Conservation (phyloP, 805 yeast species). For the Nakazawaea wyomingensis region DNA sequence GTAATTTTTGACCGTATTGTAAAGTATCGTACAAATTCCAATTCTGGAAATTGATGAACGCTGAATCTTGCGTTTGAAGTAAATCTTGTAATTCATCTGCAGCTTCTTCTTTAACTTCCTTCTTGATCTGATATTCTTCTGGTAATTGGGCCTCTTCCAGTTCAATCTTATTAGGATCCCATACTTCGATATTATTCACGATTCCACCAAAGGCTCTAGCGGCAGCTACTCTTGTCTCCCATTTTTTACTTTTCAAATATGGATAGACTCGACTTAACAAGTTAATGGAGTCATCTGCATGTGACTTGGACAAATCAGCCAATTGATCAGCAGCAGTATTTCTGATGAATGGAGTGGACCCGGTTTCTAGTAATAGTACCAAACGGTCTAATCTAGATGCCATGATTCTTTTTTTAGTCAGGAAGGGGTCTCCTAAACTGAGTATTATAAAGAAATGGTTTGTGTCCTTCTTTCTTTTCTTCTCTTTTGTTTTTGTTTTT, state of each 20-base stretch:
- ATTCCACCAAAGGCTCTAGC: constrained; percentile 95
- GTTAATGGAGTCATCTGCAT: constrained; percentile 86
- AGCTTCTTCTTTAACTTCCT: constrained; percentile 23
- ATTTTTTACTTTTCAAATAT: constrained; percentile 69
- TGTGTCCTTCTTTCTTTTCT: background rate
- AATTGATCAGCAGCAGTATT: constrained; percentile 97
- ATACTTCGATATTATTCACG: constrained; percentile 64
- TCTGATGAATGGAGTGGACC: constrained; percentile 88
- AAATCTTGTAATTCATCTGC: constrained; percentile 26
- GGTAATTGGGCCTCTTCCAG: constrained; percentile 19
- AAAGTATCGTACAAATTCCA: constrained; percentile 47
- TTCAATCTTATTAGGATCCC: constrained; percentile 71
- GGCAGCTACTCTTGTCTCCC: constrained; percentile 97
- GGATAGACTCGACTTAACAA: constrained; percentile 89
- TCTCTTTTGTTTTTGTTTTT: no score
- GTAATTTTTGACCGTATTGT: constrained; percentile 46
- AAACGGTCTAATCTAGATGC: constrained; percentile 27
- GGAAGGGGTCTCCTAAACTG: no score
- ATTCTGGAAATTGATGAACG: constrained; percentile 41
- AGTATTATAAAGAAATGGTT: no score
- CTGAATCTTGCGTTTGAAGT: constrained; percentile 39
- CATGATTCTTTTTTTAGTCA: constrained; percentile 1
- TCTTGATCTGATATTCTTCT: constrained; percentile 15
- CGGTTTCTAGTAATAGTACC: constrained; percentile 68
- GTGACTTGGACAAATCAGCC: constrained; percentile 88